Evolutionary conservation across 2,329 filamentous ascomycete genomes (phyloP).

Genomic region (Hypoxylon sp.): DNA sequence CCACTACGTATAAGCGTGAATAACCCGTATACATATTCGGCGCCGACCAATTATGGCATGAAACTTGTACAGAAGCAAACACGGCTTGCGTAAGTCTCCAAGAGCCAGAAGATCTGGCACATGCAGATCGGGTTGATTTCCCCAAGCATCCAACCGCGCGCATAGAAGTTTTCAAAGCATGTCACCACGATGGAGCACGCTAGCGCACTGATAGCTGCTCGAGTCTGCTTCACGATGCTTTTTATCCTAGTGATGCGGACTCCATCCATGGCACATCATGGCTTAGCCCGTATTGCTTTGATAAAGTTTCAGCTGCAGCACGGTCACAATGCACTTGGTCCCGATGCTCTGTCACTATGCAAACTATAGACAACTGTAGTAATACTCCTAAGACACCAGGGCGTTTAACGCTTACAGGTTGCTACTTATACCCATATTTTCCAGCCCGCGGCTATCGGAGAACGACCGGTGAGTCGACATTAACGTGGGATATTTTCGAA

Average conservation of each 20-base stretch:
- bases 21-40: conserved; percentile 6
- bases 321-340: conserved; percentile 19
- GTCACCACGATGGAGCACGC: conserved; percentile 9
- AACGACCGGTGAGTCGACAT: conserved; percentile 7
- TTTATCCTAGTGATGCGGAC: not conserved
- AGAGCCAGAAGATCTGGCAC: conserved; percentile 21
- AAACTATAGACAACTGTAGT: conserved; percentile 20
- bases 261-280: conserved; percentile 1
- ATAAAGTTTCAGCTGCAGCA: conserved; percentile 16
- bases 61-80: conserved; percentile 18
- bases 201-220: conserved; percentile 5
- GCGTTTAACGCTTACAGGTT: conserved; percentile 5
- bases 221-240: conserved; percentile 10
- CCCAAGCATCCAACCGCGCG: conserved; percentile 1
- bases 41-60: conserved; percentile 20
- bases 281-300: conserved; percentile 1
- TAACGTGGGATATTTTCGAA: conserved; percentile 20
- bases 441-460: conserved; percentile 8
- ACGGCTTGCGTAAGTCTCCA: conserved; percentile 23
- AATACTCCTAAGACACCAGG: conserved; percentile 13
- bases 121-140: conserved; percentile 6
- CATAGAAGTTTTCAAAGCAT: conserved; percentile 19
- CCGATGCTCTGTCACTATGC: conserved; percentile 30
- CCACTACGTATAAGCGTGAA: not conserved
- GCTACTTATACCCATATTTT: conserved; percentile 8